Conservation (phyloP, 257 asterid genomes). For the Penstemon davidsonii region DNA sequence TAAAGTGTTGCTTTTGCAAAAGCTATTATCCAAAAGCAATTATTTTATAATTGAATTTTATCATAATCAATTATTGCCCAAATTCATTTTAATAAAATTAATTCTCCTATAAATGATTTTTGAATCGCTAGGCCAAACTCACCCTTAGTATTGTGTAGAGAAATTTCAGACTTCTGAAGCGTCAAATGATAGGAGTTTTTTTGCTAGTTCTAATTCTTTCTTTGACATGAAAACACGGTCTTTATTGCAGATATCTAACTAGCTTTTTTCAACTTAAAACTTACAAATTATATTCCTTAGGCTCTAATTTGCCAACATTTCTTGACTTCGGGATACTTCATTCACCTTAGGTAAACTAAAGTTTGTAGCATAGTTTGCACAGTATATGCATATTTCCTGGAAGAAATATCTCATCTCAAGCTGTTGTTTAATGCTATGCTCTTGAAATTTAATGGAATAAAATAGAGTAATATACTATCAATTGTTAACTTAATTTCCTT, state of each 20-base stretch:
- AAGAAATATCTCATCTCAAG: neutral
- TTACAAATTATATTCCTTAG: slow-evolving; percentile 12
- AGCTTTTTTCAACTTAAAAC: slow-evolving; percentile 1
- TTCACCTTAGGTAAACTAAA: slow-evolving; percentile 6
- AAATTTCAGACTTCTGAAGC: slow-evolving; percentile 5
- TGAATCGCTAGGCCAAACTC: too few relatives aligned
- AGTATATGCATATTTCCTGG: neutral
- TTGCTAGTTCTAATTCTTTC: slow-evolving; percentile 19
- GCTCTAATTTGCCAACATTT: slow-evolving; percentile 13
- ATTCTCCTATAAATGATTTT: too few relatives aligned
- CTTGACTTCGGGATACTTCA: neutral
- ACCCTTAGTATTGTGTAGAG: too few relatives aligned
- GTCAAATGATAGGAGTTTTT: neutral
- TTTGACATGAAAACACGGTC: neutral
- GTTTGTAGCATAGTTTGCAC: neutral
- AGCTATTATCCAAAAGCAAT: too few relatives aligned
- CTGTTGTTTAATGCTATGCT: neutral
- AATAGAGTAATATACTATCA: neutral
- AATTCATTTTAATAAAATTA: too few relatives aligned
- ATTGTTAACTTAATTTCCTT: neutral
- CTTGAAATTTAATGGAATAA: neutral
- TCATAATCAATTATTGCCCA: too few relatives aligned
- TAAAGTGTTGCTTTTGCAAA: too few relatives aligned
- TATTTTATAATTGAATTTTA: too few relatives aligned
- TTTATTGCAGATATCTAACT: slow-evolving; percentile 8